Conservation (phyloP, 2,329 filamentous ascomycete genomes). For the Zasmidium cellare region DNA sequence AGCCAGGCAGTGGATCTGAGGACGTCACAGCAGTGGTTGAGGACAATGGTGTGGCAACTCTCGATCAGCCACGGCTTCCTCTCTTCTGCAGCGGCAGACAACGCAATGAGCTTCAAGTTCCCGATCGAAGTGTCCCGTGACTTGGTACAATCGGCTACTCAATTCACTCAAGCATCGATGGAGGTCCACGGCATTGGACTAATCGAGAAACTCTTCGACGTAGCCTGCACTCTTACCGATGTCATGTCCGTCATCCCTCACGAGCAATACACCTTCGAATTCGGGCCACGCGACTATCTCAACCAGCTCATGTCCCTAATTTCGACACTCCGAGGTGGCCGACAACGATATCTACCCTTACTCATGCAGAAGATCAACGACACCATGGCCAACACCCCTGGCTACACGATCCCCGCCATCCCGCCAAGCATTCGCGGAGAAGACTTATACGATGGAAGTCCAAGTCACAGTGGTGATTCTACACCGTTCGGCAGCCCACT, state of each 20-base stretch:
- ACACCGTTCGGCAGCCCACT: slow-evolving; percentile 33
- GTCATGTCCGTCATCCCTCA: slow-evolving; percentile 65
- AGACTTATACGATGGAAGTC: slow-evolving; percentile 31
- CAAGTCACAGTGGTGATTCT: slow-evolving; percentile 27
- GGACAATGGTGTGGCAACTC: slow-evolving; percentile 71
- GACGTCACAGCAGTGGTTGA: slow-evolving; percentile 70
- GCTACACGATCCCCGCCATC: slow-evolving; percentile 28
- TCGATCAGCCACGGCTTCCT: slow-evolving; percentile 66
- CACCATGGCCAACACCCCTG: slow-evolving; percentile 31
- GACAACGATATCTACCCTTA: slow-evolving; percentile 74
- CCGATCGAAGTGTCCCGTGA: slow-evolving; percentile 63
- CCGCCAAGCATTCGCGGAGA: slow-evolving; percentile 28
- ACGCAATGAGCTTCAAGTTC: slow-evolving; percentile 62
- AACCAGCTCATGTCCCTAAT: slow-evolving; percentile 67
- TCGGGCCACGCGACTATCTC: slow-evolving; percentile 72
- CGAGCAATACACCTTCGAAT: slow-evolving; percentile 57
- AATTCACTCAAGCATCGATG: slow-evolving; percentile 71
- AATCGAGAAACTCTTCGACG: slow-evolving; percentile 79
- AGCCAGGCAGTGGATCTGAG: slow-evolving; percentile 69
- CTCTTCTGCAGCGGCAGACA: slow-evolving; percentile 58
- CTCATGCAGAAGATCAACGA: slow-evolving; percentile 75
- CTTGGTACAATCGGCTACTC: slow-evolving; percentile 63
- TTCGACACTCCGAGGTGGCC: slow-evolving; percentile 69
- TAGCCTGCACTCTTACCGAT: slow-evolving; percentile 71
- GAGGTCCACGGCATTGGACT: slow-evolving; percentile 74